These are phyloP conservation scores for Vanderwaltozyma verrucispora DNA, from an alignment of 805 yeast species.

Conservation along the genomic window DNA sequence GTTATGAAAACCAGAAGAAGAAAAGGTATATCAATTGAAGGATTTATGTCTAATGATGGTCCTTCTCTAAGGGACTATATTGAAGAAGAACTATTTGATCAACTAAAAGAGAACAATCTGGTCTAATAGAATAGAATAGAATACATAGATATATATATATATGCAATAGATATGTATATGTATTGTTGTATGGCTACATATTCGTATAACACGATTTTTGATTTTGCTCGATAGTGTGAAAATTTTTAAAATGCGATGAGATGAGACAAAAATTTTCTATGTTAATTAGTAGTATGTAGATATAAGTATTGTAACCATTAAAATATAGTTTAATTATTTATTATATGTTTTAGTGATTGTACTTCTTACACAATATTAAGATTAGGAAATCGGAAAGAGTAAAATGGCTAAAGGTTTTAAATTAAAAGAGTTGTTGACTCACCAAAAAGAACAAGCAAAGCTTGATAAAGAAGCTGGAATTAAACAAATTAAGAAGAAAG, in stretches of 20 bases:
- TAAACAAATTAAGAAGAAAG: slow-evolving; percentile 15
- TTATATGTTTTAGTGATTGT: no score
- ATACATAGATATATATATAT: no score
- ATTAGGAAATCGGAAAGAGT: no score
- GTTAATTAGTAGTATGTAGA: no score
- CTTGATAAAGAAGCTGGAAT: slow-evolving; percentile 13
- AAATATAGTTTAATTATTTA: not conserved
- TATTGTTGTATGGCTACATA: no score
- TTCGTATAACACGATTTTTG: no score
- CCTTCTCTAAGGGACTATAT: slow-evolving; percentile 49
- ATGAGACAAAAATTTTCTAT: slow-evolving; percentile 11
- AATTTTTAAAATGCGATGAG: slow-evolving; percentile 10
- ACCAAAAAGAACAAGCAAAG: slow-evolving; percentile 20
- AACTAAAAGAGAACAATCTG: slow-evolving; percentile 32
- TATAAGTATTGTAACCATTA: not conserved
- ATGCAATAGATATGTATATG: no score
- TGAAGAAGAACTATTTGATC: slow-evolving; percentile 46
- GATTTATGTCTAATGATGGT: slow-evolving; percentile 22
- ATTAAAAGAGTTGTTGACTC: slow-evolving; percentile 21
- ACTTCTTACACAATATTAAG: no score
- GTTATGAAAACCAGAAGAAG: slow-evolving; percentile 80
- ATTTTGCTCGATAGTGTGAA: no score
- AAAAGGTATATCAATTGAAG: slow-evolving; percentile 70
- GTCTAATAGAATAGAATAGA: not conserved
- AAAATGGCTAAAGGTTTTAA: slow-evolving; percentile 28